phyloP scores from a whole-genome alignment of 257 asterid species.

The Paulownia fortunei region DNA sequence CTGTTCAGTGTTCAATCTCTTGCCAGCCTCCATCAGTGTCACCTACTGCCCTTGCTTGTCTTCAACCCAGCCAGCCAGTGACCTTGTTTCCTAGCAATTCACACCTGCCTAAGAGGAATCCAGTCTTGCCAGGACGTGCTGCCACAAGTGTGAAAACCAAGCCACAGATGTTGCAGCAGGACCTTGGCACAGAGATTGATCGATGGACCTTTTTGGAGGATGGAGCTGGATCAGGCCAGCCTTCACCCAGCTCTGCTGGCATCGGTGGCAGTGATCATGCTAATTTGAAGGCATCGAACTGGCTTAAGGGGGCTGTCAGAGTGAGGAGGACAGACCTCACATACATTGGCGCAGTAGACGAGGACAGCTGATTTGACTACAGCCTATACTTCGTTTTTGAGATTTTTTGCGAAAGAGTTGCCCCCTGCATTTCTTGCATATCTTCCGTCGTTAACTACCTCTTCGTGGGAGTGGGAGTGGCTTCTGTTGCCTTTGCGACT shows the following conservation, averaged over 20 bases:
- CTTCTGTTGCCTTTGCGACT: slow-evolving; percentile 36
- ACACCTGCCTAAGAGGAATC: slow-evolving; percentile 55
- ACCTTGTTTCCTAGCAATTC: slow-evolving; percentile 49
- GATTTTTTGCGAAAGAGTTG: slow-evolving; percentile 26
- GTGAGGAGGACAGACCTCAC: slow-evolving; percentile 87
- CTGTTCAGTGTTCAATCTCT: slow-evolving; percentile 58
- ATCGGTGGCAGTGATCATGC: slow-evolving; percentile 60
- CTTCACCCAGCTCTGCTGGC: slow-evolving; percentile 55
- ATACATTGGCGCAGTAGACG: slow-evolving; percentile 84
- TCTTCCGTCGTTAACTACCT: slow-evolving; percentile 21
- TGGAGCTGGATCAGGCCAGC: slow-evolving; percentile 78
- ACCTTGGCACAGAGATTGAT: slow-evolving; percentile 63
- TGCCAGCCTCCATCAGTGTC: slow-evolving; percentile 81
- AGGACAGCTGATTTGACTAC: slow-evolving; percentile 70
- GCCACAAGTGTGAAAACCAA: slow-evolving; percentile 56
- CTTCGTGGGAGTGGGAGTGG: slow-evolving; percentile 26
- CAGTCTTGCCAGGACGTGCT: slow-evolving; percentile 56
- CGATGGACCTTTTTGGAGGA: slow-evolving; percentile 94
- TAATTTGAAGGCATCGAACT: slow-evolving; percentile 73
- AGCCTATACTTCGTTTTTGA: slow-evolving; percentile 29
- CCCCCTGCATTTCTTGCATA: slow-evolving; percentile 22
- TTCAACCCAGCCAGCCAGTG: slow-evolving; percentile 69
- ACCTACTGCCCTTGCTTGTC: slow-evolving; percentile 66
- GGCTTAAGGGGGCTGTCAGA: slow-evolving; percentile 85
- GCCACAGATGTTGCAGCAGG: slow-evolving; percentile 54